A percentile compares a stretch with the other conserved stretches of the same genome.
Conservation (phyloP, 805 yeast genomes). For the Starmerella tilneyi region DNA sequence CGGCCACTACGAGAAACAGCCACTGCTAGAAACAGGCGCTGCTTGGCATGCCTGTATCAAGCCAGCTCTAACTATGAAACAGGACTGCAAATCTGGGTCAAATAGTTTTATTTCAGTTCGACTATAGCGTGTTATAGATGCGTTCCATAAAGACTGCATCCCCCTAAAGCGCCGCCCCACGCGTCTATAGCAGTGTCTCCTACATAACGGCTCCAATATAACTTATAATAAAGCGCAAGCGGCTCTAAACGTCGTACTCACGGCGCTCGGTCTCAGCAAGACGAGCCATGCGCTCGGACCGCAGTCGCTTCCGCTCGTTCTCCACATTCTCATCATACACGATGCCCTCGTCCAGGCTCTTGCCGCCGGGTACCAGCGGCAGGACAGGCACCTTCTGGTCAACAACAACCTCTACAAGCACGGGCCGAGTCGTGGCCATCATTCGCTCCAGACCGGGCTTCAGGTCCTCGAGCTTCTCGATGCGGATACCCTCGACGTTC, state of each 20-base stretch:
- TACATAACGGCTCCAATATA: too few species aligned
- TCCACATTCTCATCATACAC: conserved; percentile 76
- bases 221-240: not conserved
- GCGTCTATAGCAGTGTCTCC: too few species aligned
- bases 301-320: conserved; percentile 36
- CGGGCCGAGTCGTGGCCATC: conserved; percentile 69
- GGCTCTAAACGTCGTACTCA: conserved; percentile 19
- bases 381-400: conserved; percentile 90
- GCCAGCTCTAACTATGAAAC: too few species aligned
- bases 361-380: conserved; percentile 97
- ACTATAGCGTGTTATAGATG: too few species aligned
- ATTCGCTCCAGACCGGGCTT: conserved; percentile 51
- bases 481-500: conserved; percentile 78
- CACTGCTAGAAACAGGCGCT: too few species aligned
- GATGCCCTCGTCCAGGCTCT: conserved; percentile 86
- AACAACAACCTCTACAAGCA: conserved; percentile 78
- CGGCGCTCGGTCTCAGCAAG: conserved; percentile 24
- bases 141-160: too few species aligned
- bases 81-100: too few species aligned
- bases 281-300: conserved; percentile 29
- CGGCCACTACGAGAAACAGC: too few species aligned
- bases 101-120: too few species aligned
- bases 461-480: conserved; percentile 58
- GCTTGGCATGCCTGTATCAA: too few species aligned
- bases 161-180: too few species aligned